Base-by-base conservation (phyloP, 2,329 filamentous ascomycete genomes). In the Fusarium sulawesiense region DNA sequence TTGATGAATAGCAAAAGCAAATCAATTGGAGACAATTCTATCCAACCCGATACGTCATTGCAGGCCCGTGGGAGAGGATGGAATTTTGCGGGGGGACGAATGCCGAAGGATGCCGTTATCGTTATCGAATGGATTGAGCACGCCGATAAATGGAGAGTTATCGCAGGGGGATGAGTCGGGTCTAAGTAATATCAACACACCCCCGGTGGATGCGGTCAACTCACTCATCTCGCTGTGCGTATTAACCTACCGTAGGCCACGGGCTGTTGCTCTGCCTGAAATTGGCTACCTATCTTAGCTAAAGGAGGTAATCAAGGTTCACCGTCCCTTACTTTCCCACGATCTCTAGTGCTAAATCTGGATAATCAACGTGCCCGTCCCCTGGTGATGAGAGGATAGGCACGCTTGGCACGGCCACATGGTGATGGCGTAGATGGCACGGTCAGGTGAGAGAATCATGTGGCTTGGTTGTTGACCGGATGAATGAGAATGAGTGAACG, bases 361-460 rank as follows among this genome's bases (percentile, higher is more conserved):
- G 62, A 54, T 47, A 66, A 70, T 48, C 50, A 66, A 57, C 48
- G 54, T 69, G 63, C 49, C 57, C 20, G 56, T 63, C 61, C 66
- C 66, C 56, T 58, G 61, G 34, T 55, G 56, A 70, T 70, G 58
- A 60, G 69, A 60, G 72, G 49, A 51, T 23, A 71, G 66, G 51
- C 54, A 69, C 63, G 53, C 53, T 49, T 66, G 62, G 56, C 51
- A 68, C 61, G 58, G 57, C 57, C 56, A 51, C 49, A 64, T 58
- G 57, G 57, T 57, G 55, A 72, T 73, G 70, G 73, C 73, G 71
- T 73, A 72, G 61, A 74, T 73, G 75, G 72, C 68, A 59, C 56
- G 65, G 71, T 74, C 75, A 76, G 70, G 71, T 65, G 61, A 62
- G 47, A 60, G 55, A 70, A 75, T 76, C 74, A 76, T 75, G 75